Evolutionary conservation across 176 grass and related monocot genomes (phyloP).

Genomic region (Saccharum officinarum): DNA sequence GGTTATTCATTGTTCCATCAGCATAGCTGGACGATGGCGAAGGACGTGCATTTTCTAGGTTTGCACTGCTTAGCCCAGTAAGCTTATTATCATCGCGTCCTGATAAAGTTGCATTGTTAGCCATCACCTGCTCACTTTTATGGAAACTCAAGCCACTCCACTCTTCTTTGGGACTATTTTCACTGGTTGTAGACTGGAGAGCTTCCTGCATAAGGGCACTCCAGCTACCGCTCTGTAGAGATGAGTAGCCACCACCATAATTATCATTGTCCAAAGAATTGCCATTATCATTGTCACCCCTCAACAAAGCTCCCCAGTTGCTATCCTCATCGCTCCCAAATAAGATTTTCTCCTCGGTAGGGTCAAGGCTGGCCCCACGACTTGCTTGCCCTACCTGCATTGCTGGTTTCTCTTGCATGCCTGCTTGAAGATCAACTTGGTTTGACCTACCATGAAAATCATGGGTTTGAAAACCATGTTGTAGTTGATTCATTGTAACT

Average conservation of each 20-base stretch:
- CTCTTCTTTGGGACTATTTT: conserved; percentile 76
- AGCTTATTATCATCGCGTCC: conserved; percentile 39
- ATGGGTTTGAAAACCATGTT: conserved; percentile 56
- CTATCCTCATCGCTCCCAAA: conserved; percentile 71
- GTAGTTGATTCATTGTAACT: conserved; percentile 55
- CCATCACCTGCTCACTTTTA: conserved; percentile 55
- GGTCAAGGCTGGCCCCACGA: conserved; percentile 80
- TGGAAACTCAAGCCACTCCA: conserved; percentile 76
- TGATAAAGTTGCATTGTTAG: conserved; percentile 38
- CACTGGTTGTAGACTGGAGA: conserved; percentile 75
- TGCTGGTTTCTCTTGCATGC: conserved; percentile 56
- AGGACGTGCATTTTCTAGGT: conserved; percentile 43
- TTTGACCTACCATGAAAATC: conserved; percentile 54
- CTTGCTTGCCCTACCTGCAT: conserved; percentile 47
- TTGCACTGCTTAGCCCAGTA: conserved; percentile 41
- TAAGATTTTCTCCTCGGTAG: conserved; percentile 88
- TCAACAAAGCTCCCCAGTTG: conserved; percentile 80
- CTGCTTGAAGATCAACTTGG: conserved; percentile 48
- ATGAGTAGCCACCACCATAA: conserved; percentile 59
- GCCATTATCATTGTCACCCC: conserved; percentile 50
- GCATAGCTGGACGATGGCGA: conserved; percentile 36
- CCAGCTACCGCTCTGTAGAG: conserved; percentile 89
- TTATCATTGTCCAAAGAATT: conserved; percentile 62
- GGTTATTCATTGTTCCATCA: conserved; percentile 52
- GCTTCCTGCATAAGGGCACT: conserved; percentile 99